Evolutionary conservation across 1,284 basidiomycete genomes (phyloP).

Genomic region (Trametes polyzona): DNA sequence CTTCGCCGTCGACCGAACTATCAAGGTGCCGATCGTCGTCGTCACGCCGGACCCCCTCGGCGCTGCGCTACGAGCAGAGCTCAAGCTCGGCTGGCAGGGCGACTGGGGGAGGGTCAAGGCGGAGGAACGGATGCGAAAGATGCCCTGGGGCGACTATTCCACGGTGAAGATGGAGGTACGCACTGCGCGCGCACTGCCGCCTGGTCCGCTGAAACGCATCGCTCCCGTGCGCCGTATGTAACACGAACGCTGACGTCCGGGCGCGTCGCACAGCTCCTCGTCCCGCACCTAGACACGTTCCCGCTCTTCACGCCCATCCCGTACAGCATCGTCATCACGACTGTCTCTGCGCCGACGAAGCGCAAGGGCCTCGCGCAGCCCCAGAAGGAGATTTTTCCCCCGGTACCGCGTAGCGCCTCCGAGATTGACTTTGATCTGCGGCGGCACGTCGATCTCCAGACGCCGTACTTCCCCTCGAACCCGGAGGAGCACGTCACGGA

Average conservation of each 20-base stretch:
- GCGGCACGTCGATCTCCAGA: conserved; percentile 17
- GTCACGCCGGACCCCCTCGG: conserved; percentile 17
- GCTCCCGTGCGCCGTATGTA: not conserved
- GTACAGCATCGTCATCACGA: conserved; percentile 19
- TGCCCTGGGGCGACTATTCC: conserved; percentile 20
- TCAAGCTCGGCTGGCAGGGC: conserved; percentile 20
- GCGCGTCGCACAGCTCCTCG: conserved; percentile 7
- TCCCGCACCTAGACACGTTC: conserved; percentile 20
- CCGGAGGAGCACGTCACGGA: conserved; percentile 22
- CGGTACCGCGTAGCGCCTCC: conserved; percentile 16
- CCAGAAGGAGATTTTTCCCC: conserved; percentile 9
- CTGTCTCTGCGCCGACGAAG: conserved; percentile 13
- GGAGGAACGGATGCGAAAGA: conserved; percentile 15
- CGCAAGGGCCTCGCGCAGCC: conserved; percentile 14
- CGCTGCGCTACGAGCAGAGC: conserved; percentile 6
- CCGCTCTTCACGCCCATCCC: conserved; percentile 22
- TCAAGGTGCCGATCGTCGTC: conserved; percentile 14
- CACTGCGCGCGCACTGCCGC: not conserved
- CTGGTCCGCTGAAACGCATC: not conserved
- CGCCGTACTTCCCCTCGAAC: conserved; percentile 17
- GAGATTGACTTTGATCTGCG: conserved; percentile 21
- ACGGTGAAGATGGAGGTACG: conserved; percentile 18
- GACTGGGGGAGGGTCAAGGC: conserved; percentile 20
- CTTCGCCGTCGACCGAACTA: conserved; percentile 14
- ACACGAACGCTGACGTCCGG: not conserved